Conservation (phyloP, 78 protist genomes). For the Emiliania huxleyi region DNA sequence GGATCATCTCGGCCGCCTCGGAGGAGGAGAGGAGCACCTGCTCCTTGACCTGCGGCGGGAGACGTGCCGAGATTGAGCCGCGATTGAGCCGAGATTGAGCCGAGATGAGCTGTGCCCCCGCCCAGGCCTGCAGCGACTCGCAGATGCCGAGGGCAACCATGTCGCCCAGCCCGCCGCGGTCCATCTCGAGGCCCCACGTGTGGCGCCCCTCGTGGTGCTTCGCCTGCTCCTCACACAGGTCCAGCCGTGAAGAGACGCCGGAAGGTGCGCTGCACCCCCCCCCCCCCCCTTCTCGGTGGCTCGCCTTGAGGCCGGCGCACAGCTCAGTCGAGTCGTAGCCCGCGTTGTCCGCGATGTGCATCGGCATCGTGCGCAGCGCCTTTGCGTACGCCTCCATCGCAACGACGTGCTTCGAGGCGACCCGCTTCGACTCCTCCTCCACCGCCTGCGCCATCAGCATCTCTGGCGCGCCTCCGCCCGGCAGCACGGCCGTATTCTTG, state of each 20-base stretch:
- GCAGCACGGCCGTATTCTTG: conserved; percentile 73
- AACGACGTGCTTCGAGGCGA: conserved; percentile 90
- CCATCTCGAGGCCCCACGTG: conserved; percentile 73
- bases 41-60: neutral
- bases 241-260: neutral
- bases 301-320: conserved; percentile 56
- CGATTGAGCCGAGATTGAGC: too few species aligned
- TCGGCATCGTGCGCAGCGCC: conserved; percentile 90
- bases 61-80: too few species aligned
- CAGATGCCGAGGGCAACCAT: conserved; percentile 81
- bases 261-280: neutral
- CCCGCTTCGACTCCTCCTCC: conserved; percentile 79
- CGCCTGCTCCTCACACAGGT: too few species aligned
- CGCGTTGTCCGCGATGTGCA: conserved; percentile 96
- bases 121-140: conserved; percentile 82
- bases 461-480: conserved; percentile 97
- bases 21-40: conserved; percentile 87
- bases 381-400: conserved; percentile 96
- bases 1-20: conserved; percentile 99
- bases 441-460: conserved; percentile 94
- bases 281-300: neutral
- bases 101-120: too few species aligned
- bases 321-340: conserved; percentile 91
- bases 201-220: conserved; percentile 8
- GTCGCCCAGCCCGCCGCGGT: conserved; percentile 84